Percentiles rank a stretch among this genome's conserved stretches.
Evolutionary conservation across 1,284 basidiomycete genomes (phyloP).

Genomic region (Cutaneotrichosporon arboriforme): DNA sequence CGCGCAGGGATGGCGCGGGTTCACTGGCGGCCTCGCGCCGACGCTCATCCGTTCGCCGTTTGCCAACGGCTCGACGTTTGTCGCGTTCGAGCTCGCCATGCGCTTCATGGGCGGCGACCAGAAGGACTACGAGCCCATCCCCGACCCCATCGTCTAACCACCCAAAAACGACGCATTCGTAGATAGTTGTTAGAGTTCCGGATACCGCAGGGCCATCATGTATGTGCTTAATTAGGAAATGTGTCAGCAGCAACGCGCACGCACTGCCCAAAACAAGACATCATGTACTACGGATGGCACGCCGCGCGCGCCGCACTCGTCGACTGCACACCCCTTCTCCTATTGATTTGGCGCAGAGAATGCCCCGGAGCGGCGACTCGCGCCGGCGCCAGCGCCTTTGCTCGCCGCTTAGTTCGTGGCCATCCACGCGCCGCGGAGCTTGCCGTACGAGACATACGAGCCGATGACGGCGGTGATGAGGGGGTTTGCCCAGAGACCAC

Average conservation of each 20-base stretch:
- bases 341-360: too few species aligned
- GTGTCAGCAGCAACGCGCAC: too few species aligned
- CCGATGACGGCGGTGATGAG: conserved; percentile 35
- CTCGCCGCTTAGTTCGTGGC: background rate
- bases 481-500: conserved; percentile 41
- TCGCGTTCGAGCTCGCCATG: conserved; percentile 83
- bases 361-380: too few species aligned
- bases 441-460: conserved; percentile 10
- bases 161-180: background rate
- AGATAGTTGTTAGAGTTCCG: too few species aligned
- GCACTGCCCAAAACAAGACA: too few species aligned
- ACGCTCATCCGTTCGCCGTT: conserved; percentile 65
- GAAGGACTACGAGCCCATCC: background rate
- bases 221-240: too few species aligned
- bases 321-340: too few species aligned
- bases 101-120: conserved; percentile 27
- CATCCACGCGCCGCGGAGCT: conserved; percentile 12
- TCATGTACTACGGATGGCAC: too few species aligned
- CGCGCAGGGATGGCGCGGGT: conserved; percentile 74
- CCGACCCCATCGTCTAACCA: conserved; percentile 3
- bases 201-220: too few species aligned
- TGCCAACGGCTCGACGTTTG: conserved; percentile 88
- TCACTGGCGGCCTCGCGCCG: conserved; percentile 81
- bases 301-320: too few species aligned
- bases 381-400: too few species aligned